phyloP scores from a whole-genome alignment of 208 protist species.

The Trichomonas tenax region DNA sequence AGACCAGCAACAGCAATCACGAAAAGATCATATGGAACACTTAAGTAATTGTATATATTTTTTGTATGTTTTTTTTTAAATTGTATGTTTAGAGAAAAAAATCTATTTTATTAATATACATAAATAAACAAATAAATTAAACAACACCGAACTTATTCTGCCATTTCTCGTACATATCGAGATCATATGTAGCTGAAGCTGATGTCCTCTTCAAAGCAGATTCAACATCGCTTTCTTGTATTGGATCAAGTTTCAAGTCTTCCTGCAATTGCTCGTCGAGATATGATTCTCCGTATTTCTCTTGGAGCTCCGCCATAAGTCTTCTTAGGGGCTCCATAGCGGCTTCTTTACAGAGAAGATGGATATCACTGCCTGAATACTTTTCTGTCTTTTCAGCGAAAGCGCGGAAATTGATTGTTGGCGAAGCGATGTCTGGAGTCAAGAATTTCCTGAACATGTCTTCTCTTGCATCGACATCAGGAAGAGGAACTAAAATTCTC shows the following conservation, averaged over 20 bases:
- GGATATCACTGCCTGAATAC: slow-evolving; percentile 34
- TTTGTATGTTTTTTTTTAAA: neutral
- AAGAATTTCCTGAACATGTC: neutral
- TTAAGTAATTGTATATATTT: neutral
- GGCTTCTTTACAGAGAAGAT: slow-evolving; percentile 37
- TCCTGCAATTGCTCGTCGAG: neutral
- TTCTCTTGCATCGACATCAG: slow-evolving; percentile 16
- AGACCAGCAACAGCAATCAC: neutral
- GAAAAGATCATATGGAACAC: neutral
- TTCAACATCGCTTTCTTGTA: neutral
- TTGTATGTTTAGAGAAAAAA: neutral
- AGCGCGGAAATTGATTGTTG: neutral
- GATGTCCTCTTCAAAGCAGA: neutral
- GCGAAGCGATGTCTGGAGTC: neutral
- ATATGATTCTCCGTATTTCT: neutral
- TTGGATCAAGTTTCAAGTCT: neutral
- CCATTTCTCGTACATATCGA: neutral
- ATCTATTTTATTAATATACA: neutral
- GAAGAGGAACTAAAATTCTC: slow-evolving; percentile 34
- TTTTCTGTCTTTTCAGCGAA: slow-evolving; percentile 28
- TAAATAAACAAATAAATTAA: neutral
- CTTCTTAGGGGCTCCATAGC: slow-evolving; percentile 35
- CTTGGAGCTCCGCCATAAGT: neutral
- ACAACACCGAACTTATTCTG: slow-evolving; percentile 20
- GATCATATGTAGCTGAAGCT: neutral